A percentile compares a stretch with the other conserved stretches of the same genome.
phyloP scores from a whole-genome alignment of 2,329 filamentous ascomycete genomes.

The Epichloe elymi region DNA sequence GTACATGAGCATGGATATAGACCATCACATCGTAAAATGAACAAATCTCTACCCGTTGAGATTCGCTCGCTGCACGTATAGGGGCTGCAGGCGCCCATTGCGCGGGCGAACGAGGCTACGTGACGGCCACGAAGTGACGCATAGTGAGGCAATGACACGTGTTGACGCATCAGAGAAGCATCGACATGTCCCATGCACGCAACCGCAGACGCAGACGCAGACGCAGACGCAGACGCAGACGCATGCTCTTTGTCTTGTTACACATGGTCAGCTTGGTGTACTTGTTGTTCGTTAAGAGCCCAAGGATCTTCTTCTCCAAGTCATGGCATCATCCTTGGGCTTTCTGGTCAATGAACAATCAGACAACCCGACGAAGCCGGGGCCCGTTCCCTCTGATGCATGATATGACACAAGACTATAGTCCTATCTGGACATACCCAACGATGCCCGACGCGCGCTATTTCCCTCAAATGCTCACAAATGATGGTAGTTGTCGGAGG shows the following conservation, averaged over 20 bases:
- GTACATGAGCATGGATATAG: not conserved
- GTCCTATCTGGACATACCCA: not conserved
- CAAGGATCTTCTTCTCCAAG: not conserved
- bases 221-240: not conserved
- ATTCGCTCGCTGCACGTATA: not conserved
- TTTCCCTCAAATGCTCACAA: not conserved
- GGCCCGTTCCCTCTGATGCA: not conserved
- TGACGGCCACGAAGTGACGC: not conserved
- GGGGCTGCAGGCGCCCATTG: not conserved
- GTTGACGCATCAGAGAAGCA: conserved; percentile 1
- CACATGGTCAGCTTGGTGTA: not conserved
- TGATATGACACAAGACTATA: not conserved
- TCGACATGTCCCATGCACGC: not conserved
- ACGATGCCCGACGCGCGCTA: conserved; percentile 5
- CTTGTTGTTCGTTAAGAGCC: not conserved
- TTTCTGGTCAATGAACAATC: not conserved
- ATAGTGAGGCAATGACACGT: conserved; percentile 5
- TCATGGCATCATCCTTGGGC: not conserved
- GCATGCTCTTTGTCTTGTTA: not conserved
- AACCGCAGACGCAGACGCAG: not conserved
- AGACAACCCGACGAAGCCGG: not conserved
- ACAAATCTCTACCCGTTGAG: not conserved
- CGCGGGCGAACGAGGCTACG: not conserved
- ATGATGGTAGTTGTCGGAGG: not conserved
- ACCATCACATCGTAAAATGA: not conserved